Conservation (phyloP, 768 basidiomycete genomes). For the Suillus sp. region DNA sequence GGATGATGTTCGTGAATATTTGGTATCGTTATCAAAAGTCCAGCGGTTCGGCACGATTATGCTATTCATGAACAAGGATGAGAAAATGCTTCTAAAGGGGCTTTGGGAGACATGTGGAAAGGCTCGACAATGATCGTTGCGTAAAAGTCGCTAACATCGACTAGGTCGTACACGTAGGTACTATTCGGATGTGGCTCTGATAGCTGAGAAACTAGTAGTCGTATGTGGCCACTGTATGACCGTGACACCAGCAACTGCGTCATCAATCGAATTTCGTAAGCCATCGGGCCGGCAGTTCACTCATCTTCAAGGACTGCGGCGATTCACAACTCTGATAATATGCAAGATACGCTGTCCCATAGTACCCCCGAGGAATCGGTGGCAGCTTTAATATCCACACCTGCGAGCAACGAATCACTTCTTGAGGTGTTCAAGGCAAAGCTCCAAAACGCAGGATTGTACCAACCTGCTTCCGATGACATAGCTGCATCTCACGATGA, state of each 20-base stretch:
- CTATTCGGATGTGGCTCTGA: not conserved
- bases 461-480: constrained; percentile 39
- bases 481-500: constrained; percentile 60
- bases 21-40: constrained; percentile 54
- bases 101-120: constrained; percentile 45
- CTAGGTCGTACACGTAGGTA: not conserved
- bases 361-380: not conserved
- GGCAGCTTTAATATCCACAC: not conserved
- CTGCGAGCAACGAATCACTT: constrained; percentile 27
- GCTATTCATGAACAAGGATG: constrained; percentile 59
- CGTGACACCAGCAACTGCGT: too few species aligned
- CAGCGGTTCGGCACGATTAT: constrained; percentile 65
- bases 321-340: not conserved
- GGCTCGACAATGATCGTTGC: not conserved
- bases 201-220: not conserved
- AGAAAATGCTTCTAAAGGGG: constrained; percentile 50
- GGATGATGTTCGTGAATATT: constrained; percentile 43
- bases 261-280: too few species aligned
- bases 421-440: constrained; percentile 55
- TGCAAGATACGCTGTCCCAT: not conserved
- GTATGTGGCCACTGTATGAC: not conserved
- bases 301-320: not conserved
- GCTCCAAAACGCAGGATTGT: constrained; percentile 54
- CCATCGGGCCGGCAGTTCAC: too few species aligned
- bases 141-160: not conserved